Evolutionary conservation across 805 yeast genomes (phyloP).

Genomic region (Schizosaccharomyces octosporus): DNA sequence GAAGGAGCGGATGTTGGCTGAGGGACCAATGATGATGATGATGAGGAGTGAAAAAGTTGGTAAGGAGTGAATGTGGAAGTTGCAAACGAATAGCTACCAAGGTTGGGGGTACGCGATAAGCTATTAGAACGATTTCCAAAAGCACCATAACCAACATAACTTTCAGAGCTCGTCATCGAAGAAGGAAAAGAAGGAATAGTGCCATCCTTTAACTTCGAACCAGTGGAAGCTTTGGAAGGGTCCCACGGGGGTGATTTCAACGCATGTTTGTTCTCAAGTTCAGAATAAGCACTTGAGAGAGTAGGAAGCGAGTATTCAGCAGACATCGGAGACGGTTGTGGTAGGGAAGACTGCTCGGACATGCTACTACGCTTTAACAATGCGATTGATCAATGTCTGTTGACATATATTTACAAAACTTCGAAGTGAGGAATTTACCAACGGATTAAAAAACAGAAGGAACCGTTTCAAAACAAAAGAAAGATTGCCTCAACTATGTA

Average conservation of each 20-base stretch:
- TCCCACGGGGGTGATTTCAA: background rate
- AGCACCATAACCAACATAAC: background rate
- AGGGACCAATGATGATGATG: background rate
- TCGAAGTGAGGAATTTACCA: background rate
- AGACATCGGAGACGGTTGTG: background rate
- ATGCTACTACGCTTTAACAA: background rate
- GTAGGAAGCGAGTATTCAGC: background rate
- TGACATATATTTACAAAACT: background rate
- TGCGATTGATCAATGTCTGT: background rate
- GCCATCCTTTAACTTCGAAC: no score
- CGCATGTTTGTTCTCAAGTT: background rate
- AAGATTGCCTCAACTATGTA: background rate
- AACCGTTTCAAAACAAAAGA: background rate
- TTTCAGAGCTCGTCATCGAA: background rate
- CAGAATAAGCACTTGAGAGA: background rate
- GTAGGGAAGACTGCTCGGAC: background rate
- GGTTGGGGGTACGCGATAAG: background rate
- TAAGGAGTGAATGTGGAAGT: background rate
- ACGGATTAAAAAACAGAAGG: no score
- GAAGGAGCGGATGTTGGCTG: background rate
- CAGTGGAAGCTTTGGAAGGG: background rate
- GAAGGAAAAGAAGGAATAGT: background rate
- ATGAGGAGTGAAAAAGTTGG: background rate
- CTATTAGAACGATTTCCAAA: background rate
- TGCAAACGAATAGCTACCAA: background rate